Conservation (phyloP, 495 filamentous ascomycete species). For the Jackrogersella multiformis region DNA sequence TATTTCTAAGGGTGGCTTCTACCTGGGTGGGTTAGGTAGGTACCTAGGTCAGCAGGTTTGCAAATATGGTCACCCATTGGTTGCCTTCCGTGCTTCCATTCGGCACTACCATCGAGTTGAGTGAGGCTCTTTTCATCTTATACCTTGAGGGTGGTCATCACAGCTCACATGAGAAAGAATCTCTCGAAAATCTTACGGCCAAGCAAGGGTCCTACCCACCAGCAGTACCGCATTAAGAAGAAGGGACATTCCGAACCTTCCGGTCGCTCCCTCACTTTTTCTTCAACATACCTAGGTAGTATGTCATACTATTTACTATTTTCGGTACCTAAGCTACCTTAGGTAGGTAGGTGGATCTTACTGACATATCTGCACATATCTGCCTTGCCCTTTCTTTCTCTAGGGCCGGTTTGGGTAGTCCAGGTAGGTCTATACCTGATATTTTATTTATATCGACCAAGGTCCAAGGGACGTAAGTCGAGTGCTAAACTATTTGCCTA, state of each 20-base stretch:
- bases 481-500: constrained; percentile 4
- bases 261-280: constrained; percentile 9
- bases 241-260: constrained; percentile 28
- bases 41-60: too few species aligned
- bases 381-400: not conserved
- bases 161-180: constrained; percentile 20
- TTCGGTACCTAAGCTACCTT: not conserved
- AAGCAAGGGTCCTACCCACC: constrained; percentile 8
- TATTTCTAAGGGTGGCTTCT: too few species aligned
- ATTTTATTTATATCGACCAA: constrained; percentile 35
- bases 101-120: too few species aligned
- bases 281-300: not conserved
- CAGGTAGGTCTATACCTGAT: not conserved
- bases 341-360: not conserved
- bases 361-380: not conserved
- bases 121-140: too few species aligned
- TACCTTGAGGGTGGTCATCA: constrained; percentile 5
- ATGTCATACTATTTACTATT: not conserved
- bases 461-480: constrained; percentile 27
- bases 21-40: too few species aligned
- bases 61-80: too few species aligned
- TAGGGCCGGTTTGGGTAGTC: constrained; percentile 1
- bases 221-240: constrained; percentile 8
- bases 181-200: constrained; percentile 14
- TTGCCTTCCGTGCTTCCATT: too few species aligned